phyloP scores from a whole-genome alignment of 352 stramenopile genomes.

The Phytophthora sp. region DNA sequence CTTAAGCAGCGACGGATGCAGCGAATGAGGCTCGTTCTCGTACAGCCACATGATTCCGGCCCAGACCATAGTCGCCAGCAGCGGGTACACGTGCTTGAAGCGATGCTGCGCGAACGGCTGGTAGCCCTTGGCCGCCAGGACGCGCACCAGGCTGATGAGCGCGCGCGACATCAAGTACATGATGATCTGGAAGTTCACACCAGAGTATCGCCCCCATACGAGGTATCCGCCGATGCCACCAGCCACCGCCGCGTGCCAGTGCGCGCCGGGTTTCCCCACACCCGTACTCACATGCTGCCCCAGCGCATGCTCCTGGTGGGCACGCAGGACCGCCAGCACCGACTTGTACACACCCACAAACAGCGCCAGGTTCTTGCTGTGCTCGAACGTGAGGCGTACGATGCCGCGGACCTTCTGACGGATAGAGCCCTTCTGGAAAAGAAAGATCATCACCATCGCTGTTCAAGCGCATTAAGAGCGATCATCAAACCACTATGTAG shows the following conservation, averaged over 20 bases:
- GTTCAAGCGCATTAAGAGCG: too few species aligned
- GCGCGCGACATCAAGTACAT: conserved; percentile 88
- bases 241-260: conserved; percentile 82
- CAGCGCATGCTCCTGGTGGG: conserved; percentile 57
- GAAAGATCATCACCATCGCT: conserved; percentile 92
- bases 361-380: conserved; percentile 87
- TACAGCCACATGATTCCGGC: conserved; percentile 88
- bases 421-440: conserved; percentile 85
- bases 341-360: conserved; percentile 91
- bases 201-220: conserved; percentile 85
- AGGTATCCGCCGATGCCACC: conserved; percentile 82
- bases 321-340: conserved; percentile 67
- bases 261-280: conserved; percentile 71
- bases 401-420: conserved; percentile 77
- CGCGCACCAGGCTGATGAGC: conserved; percentile 71
- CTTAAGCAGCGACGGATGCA: conserved; percentile 83
- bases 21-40: conserved; percentile 77
- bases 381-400: conserved; percentile 83
- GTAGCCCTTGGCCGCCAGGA: conserved; percentile 65
- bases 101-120: conserved; percentile 67
- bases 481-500: too few species aligned
- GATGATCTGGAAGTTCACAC: conserved; percentile 91
- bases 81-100: conserved; percentile 82
- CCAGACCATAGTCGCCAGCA: conserved; percentile 81
- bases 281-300: conserved; percentile 33